phyloP scores from a whole-genome alignment of 1,284 basidiomycete genomes.

The Irpex lacteus region DNA sequence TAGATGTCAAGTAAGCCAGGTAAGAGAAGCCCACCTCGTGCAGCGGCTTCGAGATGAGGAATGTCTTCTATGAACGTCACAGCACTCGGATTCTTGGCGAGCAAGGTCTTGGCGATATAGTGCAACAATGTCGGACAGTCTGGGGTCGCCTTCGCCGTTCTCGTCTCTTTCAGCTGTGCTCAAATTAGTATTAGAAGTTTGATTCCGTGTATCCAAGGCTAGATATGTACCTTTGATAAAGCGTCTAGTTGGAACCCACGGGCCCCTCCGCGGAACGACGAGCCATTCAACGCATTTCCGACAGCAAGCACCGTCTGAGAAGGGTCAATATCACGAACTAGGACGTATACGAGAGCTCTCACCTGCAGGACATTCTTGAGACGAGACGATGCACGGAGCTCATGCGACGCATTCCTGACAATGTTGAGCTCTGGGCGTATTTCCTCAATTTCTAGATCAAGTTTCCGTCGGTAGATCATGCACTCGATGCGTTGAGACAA shows the following conservation, averaged over 20 bases:
- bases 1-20: background rate
- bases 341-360: conserved; percentile 16
- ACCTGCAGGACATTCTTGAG: conserved; percentile 76
- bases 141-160: conserved; percentile 61
- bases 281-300: conserved; percentile 82
- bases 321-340: conserved; percentile 1
- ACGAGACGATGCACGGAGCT: conserved; percentile 66
- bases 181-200: background rate
- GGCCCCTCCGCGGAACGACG: conserved; percentile 82
- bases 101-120: conserved; percentile 76
- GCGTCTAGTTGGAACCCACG: conserved; percentile 82
- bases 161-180: conserved; percentile 78
- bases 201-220: background rate
- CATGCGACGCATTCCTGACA: conserved; percentile 70
- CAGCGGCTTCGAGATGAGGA: conserved; percentile 79
- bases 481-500: conserved; percentile 72
- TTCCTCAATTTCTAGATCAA: conserved; percentile 84
- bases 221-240: conserved; percentile 64
- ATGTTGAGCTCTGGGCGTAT: conserved; percentile 79
- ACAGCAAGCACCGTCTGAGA: conserved; percentile 65
- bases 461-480: conserved; percentile 80
- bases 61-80: conserved; percentile 80
- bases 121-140: conserved; percentile 86
- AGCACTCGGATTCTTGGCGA: conserved; percentile 64
- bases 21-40: conserved; percentile 52